Evolutionary conservation across 495 filamentous ascomycete species (phyloP), one percentile per base, ranked within the genome.

Genomic region (Xylaria cubensis): DNA sequence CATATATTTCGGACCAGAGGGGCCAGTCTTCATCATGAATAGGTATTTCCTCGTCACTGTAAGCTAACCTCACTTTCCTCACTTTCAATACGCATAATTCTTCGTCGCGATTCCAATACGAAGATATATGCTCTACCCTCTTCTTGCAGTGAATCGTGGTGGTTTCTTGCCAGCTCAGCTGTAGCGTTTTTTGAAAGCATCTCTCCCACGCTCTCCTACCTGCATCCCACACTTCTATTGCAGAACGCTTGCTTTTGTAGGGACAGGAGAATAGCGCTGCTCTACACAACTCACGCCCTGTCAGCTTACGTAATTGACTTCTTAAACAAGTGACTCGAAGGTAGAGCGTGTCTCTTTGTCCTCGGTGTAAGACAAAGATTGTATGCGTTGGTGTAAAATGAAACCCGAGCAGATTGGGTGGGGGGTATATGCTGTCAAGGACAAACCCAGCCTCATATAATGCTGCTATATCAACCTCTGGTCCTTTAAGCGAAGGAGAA

Each of bases 201-300:
- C 59, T 42, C 32, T 26, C 19, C 59, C 59, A 62, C 5, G n/a
- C 36, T 12, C 3, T 19, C n/a, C 36, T 42, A 21, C 59, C 17
- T 10, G 59, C 32, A 39, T 62, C 59, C 59, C 59, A 62, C n/a
- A 42, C 3, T 62, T 62, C 12, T 36, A 62, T 10, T 8, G 59
- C 59, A 62, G 59, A 9, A 36, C 15, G 32, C 17, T 19, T 12
- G 17, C 39, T n/a, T 3, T 21, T 4, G 9, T 61, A 61, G 26
- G 32, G 5, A 9, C 6, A n/a, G 15, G 17, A 32, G 32, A 1
- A n/a, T 1, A 61, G 0, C 19, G 7, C 1, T 17, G 5, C 8
- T 19, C 12, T 41, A 2, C 10, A 61, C 6, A 0, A 4, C n/a
- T 3, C 10, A 0, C 9, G 4, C 17, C 17, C 17, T 17, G 4